Evolutionary conservation across 352 stramenopile genomes (phyloP), one percentile per base, ranked within the genome.

Genomic region (Globisporangium radiosum): DNA sequence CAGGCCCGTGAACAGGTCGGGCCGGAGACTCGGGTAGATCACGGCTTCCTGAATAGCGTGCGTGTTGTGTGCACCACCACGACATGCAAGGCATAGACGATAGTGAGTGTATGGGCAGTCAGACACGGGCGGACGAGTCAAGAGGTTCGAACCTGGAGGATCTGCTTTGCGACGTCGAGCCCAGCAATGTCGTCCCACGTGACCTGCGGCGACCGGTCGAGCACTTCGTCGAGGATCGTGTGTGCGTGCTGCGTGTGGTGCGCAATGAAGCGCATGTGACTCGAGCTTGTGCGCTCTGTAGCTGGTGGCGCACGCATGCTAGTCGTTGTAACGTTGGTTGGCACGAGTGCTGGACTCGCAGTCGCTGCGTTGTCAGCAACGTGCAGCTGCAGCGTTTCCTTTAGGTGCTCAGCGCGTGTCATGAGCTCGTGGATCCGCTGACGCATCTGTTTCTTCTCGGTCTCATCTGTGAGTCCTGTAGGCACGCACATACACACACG

Each of bases 111-210:
- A 2, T 33, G 25, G 25, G 2, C 25, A 33, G 25, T 43, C 39
- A 43, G 7, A 43, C 7, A 43, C 43, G 7, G 11, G 5, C 43
- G 19, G 13, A 47, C 42, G 15, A 15, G 42, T 47, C 25, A 33
- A 33, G 25, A 60, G 13, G 4, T 25, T 7, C n/a, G 42, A 53
- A 92, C 83, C 79, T 94, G 83, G 44, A 96, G 70, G 48, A 94
- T 92, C 59, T 94, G 82, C 69, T 96, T 96, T 17, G 88, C 88
- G 36, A 94, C 66, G 8, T 81, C 68, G 33, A 96, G 60, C 1
- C 88, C 88, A 0, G 82, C 82, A 66, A 96, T 90, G 54, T 96
- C 87, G 10, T 71, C 69, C 88, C 88, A 96, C 42, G 71, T 69
- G 4, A 95, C 82, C 19, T 82, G 78, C 1, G 85, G 87, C 1